Conservation (phyloP, 805 yeast genomes). For the Pichia thaimueangensis region DNA sequence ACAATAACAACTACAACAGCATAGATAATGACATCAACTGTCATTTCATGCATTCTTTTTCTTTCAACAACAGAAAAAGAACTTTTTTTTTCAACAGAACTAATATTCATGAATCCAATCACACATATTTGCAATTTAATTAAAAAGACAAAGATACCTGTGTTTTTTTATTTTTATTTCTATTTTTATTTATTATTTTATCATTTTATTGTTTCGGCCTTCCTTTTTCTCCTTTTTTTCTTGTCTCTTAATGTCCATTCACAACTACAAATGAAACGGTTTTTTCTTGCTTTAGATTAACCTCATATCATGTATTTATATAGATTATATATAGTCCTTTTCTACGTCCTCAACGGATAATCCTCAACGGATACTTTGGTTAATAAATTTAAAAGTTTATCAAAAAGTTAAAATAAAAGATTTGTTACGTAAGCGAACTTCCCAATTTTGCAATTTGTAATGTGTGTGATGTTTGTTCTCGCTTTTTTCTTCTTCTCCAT, state of each 20-base stretch:
- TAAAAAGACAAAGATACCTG: no score
- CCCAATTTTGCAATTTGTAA: no score
- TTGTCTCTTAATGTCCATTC: no score
- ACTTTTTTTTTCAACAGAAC: not conserved
- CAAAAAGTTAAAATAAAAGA: no score
- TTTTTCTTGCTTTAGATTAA: conserved; percentile 1
- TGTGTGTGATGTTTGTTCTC: no score
- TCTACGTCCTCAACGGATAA: conserved; percentile 19
- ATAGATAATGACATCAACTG: conserved; percentile 20
- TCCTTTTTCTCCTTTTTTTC: no score
- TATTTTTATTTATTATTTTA: not conserved
- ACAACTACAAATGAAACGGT: no score
- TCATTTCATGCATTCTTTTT: conserved; percentile 1
- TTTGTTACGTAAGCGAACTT: not conserved
- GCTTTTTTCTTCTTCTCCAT: not conserved
- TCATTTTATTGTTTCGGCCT: not conserved
- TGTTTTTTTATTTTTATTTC: not conserved
- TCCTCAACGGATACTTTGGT: conserved; percentile 18
- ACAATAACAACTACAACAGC: no score
- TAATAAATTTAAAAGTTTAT: not conserved
- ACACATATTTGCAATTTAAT: no score
- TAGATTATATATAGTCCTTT: conserved; percentile 12
- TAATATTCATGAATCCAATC: no score
- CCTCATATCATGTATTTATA: conserved; percentile 5
- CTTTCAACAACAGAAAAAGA: no score